phyloP scores from a whole-genome alignment of 1,284 basidiomycete genomes.

The Rhodofomes roseus region DNA sequence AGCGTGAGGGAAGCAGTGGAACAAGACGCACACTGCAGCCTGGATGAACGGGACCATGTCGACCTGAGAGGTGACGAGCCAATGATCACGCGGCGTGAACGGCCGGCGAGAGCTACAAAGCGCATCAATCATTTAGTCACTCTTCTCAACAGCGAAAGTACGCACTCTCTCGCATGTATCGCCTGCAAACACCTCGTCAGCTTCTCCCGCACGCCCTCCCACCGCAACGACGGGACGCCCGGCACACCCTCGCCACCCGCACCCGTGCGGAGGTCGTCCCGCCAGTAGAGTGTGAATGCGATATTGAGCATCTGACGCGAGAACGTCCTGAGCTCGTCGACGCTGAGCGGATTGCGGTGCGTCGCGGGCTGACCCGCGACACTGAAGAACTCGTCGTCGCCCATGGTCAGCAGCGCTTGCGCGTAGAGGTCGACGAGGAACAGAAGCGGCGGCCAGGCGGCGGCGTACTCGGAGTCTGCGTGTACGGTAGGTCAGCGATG shows the following conservation, averaged over 20 bases:
- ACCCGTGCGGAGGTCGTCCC: slow-evolving; percentile 47
- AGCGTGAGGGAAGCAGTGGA: background rate
- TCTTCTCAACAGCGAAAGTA: too few relatives aligned
- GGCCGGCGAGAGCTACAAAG: slow-evolving; percentile 67
- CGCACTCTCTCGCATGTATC: slow-evolving; percentile 86
- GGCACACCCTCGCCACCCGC: slow-evolving; percentile 35
- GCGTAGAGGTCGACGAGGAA: slow-evolving; percentile 84
- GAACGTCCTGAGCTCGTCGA: slow-evolving; percentile 80
- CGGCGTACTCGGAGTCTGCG: slow-evolving; percentile 42
- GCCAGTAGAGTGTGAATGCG: slow-evolving; percentile 80
- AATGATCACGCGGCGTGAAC: slow-evolving; percentile 81
- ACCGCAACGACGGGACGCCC: slow-evolving; percentile 42
- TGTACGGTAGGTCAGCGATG: background rate
- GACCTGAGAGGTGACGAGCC: slow-evolving; percentile 78
- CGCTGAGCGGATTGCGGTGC: slow-evolving; percentile 66
- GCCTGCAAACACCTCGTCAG: slow-evolving; percentile 76
- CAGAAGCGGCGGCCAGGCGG: slow-evolving; percentile 66
- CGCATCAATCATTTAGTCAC: too few relatives aligned
- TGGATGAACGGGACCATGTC: slow-evolving; percentile 88
- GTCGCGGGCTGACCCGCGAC: slow-evolving; percentile 15
- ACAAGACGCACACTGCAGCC: slow-evolving; percentile 70
- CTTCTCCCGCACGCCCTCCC: slow-evolving; percentile 65
- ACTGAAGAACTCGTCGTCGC: slow-evolving; percentile 95
- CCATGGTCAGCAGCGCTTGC: slow-evolving; percentile 86
- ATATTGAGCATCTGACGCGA: slow-evolving; percentile 74